These are phyloP conservation scores for Solanum medicagineum DNA, from an alignment of 257 asterid genomes.

Conservation along the genomic window DNA sequence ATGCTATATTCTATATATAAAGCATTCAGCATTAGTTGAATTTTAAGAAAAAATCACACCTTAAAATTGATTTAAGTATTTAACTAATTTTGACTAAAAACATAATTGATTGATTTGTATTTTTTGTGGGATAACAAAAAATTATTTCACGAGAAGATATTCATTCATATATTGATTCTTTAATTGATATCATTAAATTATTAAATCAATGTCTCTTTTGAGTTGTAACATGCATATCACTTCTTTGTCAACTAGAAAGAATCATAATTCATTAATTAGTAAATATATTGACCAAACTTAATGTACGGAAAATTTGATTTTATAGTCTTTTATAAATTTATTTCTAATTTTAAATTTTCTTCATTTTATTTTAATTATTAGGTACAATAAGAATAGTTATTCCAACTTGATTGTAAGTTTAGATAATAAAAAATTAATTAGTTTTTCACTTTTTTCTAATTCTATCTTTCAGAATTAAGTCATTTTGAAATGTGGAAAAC, in stretches of 20 bases:
- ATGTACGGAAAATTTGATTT: neutral
- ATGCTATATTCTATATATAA: neutral
- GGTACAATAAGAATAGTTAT: too few relatives aligned
- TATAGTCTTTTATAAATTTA: neutral
- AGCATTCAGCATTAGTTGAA: fast-evolving
- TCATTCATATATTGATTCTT: neutral
- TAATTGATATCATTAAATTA: neutral
- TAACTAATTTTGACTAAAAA: neutral
- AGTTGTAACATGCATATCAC: neutral
- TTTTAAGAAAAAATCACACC: neutral
- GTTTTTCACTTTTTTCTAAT: too few relatives aligned
- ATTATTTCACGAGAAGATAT: neutral
- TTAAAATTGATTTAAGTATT: neutral
- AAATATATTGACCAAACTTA: neutral
- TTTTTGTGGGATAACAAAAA: neutral
- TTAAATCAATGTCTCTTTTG: too few relatives aligned
- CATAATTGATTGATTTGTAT: neutral
- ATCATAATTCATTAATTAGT: too few relatives aligned
- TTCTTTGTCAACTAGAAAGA: neutral
- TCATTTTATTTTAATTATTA: neutral
- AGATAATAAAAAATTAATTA: too few relatives aligned
- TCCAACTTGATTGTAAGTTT: too few relatives aligned
- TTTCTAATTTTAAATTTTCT: neutral
- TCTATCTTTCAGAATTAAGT: too few relatives aligned
- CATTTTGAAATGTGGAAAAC: too few relatives aligned